Conservation (phyloP, 495 filamentous ascomycete genomes). For the Hypoxylon cercidicola region DNA sequence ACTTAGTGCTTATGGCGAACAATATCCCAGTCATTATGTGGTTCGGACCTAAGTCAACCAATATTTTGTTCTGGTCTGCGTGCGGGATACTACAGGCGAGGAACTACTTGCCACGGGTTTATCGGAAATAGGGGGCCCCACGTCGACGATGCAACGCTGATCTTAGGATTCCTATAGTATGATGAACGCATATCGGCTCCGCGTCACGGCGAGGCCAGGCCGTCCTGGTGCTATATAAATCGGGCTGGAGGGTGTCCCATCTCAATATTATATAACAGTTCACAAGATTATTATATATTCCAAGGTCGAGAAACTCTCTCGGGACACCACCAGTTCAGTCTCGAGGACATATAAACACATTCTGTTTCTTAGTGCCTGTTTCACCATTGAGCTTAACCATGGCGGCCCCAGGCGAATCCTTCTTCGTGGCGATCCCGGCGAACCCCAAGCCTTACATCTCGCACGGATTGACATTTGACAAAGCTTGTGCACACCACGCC, state of each 20-base stretch:
- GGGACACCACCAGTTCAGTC: not conserved
- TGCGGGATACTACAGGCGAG: too few relatives aligned
- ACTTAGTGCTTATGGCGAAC: too few relatives aligned
- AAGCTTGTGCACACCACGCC: constrained; percentile 61
- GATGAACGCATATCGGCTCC: constrained; percentile 37
- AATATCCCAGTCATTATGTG: too few relatives aligned
- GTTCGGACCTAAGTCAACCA: too few relatives aligned
- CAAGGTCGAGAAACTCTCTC: not conserved
- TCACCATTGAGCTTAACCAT: constrained; percentile 18
- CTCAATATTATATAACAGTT: not conserved
- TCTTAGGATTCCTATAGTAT: constrained; percentile 1
- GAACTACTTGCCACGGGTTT: constrained; percentile 6
- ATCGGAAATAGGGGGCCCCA: constrained; percentile 15
- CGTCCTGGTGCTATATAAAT: constrained; percentile 8
- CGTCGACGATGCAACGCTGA: not conserved
- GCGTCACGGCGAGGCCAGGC: not conserved
- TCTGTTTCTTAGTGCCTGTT: not conserved
- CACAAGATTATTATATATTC: not conserved
- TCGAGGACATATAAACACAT: not conserved
- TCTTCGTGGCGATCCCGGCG: constrained; percentile 18
- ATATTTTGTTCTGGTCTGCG: too few relatives aligned
- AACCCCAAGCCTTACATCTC: constrained; percentile 49
- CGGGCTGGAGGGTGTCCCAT: not conserved
- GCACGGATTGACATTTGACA: constrained; percentile 62
- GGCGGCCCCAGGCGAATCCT: constrained; percentile 35